Conservation (phyloP, 495 filamentous ascomycete species). For the Penicillium pancosmium region DNA sequence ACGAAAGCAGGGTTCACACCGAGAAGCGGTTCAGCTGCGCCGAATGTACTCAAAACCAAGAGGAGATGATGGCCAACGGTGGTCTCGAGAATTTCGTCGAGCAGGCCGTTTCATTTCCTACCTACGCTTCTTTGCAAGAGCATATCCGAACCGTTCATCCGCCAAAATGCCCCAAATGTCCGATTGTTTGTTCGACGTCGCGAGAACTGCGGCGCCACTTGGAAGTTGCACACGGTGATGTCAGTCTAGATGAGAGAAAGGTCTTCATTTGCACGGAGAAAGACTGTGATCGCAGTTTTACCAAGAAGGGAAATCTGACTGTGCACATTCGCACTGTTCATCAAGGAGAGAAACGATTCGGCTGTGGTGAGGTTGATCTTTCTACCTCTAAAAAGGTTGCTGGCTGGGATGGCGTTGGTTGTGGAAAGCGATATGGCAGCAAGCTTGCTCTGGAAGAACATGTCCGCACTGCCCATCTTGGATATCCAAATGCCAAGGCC, state of each 20-base stretch:
- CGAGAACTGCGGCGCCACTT: constrained; percentile 68
- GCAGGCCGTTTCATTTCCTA: constrained; percentile 63
- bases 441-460: constrained; percentile 82
- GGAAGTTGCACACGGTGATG: constrained; percentile 67
- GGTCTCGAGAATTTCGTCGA: constrained; percentile 11
- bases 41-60: constrained; percentile 55
- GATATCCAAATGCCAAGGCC: constrained; percentile 50
- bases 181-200: constrained; percentile 60
- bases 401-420: constrained; percentile 70
- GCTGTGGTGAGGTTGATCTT: constrained; percentile 71
- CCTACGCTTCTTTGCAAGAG: constrained; percentile 65
- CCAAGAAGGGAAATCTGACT: constrained; percentile 75
- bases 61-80: constrained; percentile 23
- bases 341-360: constrained; percentile 63
- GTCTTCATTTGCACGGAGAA: constrained; percentile 62
- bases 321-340: constrained; percentile 78
- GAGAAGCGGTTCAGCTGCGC: constrained; percentile 71
- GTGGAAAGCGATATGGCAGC: constrained; percentile 66
- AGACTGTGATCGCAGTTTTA: constrained; percentile 73
- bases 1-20: constrained; percentile 70
- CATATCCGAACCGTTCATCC: constrained; percentile 75
- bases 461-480: constrained; percentile 73
- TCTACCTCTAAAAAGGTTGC: constrained; percentile 56
- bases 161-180: constrained; percentile 74
- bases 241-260: constrained; percentile 62